These are phyloP conservation scores for Liquidambar formosana DNA, from an alignment of 164 flowering plant genomes.

Conservation along the genomic window DNA sequence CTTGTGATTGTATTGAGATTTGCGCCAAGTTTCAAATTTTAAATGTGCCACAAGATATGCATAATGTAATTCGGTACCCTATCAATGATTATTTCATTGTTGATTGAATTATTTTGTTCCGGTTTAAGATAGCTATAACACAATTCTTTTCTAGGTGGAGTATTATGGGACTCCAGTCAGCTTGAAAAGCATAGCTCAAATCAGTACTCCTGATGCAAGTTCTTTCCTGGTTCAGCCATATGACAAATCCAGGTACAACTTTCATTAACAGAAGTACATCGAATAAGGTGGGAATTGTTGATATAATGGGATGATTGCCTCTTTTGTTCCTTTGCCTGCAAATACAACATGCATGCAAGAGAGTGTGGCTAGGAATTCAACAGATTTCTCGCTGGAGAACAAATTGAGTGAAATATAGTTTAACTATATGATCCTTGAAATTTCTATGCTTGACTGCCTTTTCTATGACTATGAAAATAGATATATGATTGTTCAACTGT, in stretches of 20 bases:
- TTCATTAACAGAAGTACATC: conserved; percentile 4
- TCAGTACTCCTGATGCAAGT: conserved; percentile 84
- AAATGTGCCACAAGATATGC: no score
- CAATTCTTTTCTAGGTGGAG: conserved; percentile 59
- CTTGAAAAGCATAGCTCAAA: conserved; percentile 93
- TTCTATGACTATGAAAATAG: neutral
- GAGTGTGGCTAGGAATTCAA: neutral
- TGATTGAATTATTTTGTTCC: neutral
- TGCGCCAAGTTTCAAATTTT: no score
- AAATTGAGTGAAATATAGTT: neutral
- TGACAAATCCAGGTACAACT: conserved; percentile 86
- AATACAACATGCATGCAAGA: neutral
- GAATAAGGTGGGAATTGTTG: neutral
- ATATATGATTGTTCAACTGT: neutral
- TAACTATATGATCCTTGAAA: neutral
- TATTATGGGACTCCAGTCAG: conserved; percentile 89
- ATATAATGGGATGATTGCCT: neutral
- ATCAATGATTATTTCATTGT: neutral
- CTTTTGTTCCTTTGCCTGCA: neutral
- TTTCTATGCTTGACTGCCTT: neutral
- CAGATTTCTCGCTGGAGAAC: neutral
- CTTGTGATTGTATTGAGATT: no score
- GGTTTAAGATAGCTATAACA: conserved; percentile 5
- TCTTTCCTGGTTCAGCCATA: conserved; percentile 87
- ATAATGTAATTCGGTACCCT: no score